phyloP scores from a whole-genome alignment of 169 alveolate species.

The Perkinsus marinus region DNA sequence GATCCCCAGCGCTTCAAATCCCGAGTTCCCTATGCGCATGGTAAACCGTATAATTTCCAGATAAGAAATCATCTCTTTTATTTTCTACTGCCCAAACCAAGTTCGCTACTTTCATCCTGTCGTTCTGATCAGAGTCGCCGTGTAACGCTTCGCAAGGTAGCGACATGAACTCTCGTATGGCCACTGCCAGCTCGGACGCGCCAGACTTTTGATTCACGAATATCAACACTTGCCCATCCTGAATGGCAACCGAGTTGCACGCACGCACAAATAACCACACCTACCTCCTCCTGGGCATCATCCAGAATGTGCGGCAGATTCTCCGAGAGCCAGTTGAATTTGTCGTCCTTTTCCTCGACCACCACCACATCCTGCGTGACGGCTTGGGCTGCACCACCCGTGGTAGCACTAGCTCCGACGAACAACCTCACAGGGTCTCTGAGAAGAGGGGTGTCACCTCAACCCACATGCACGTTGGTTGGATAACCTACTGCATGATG shows the following conservation, averaged over 20 bases:
- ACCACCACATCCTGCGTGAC: constrained; percentile 31
- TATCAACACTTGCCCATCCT: neutral
- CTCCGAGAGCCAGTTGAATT: constrained; percentile 9
- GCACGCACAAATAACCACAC: neutral
- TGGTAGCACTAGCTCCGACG: neutral
- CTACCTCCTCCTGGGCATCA: neutral
- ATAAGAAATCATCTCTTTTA: neutral
- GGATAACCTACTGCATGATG: constrained; percentile 29
- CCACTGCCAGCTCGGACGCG: neutral
- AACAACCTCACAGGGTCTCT: neutral
- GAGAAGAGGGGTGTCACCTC: neutral
- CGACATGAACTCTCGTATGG: neutral
- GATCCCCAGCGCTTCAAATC: neutral
- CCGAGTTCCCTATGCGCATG: neutral
- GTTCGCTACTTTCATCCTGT: neutral
- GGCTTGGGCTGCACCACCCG: constrained; percentile 21
- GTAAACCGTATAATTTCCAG: too few species aligned
- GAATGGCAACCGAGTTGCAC: neutral
- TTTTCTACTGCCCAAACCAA: neutral
- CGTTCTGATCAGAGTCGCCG: neutral
- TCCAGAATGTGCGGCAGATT: constrained; percentile 4
- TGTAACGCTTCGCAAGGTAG: neutral
- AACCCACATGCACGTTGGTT: constrained; percentile 36
- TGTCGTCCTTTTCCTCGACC: constrained; percentile 42
- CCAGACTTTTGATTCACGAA: neutral